A percentile compares a stretch with the other conserved stretches of the same genome.
These are phyloP conservation scores for Chlamydomonas asymmetrica DNA, from an alignment of 139 green algal species.

Conservation along the genomic window DNA sequence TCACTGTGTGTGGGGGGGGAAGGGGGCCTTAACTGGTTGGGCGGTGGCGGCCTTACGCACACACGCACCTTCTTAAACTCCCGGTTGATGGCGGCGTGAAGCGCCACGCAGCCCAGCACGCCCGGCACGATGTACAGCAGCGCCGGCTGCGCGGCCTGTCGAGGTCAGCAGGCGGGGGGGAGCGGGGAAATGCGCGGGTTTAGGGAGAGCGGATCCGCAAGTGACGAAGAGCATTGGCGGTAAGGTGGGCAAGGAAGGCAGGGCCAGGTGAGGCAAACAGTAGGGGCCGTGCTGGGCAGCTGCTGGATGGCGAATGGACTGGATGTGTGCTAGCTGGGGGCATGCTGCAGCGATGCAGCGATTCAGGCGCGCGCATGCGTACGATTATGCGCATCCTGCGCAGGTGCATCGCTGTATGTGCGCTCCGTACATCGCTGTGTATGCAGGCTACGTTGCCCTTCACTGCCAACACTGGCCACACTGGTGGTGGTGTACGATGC, in stretches of 20 bases:
- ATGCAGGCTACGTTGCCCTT: too few relatives aligned
- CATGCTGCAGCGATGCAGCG: too few relatives aligned
- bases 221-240: background rate
- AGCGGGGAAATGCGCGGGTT: background rate
- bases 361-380: too few relatives aligned
- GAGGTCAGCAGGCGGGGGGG: too few relatives aligned
- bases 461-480: too few relatives aligned
- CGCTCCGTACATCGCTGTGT: too few relatives aligned
- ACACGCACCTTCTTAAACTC: slow-evolving; percentile 56
- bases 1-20: too few relatives aligned
- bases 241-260: background rate
- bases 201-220: background rate
- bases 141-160: slow-evolving; percentile 90
- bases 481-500: background rate
- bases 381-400: too few relatives aligned
- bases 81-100: slow-evolving; percentile 60
- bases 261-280: background rate
- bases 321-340: background rate
- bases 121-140: slow-evolving; percentile 97
- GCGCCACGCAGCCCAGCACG: slow-evolving; percentile 70
- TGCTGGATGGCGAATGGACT: background rate
- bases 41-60: too few relatives aligned
- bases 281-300: background rate
- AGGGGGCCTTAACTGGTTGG: too few relatives aligned
- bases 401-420: too few relatives aligned